Base-by-base conservation (phyloP, 2,329 filamentous ascomycete species). In the Pseudofabraea citricarpa region DNA sequence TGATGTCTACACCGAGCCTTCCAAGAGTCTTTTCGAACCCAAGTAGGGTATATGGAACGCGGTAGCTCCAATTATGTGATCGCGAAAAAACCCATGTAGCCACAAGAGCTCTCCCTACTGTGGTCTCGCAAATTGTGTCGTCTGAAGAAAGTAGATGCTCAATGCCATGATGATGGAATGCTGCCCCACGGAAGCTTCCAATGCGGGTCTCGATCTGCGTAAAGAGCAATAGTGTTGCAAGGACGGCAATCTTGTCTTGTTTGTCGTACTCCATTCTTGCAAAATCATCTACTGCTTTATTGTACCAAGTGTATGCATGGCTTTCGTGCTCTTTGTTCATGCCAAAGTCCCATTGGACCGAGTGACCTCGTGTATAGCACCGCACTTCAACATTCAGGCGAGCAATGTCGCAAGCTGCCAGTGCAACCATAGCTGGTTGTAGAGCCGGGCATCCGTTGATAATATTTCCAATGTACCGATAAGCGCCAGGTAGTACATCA, bases 131-230 rank as follows among this genome's bases (percentile, higher is more conserved):
- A 18, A 18, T 18, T 5, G n/a, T 15, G 18, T 40, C 6, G 16
- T 26, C 5, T n/a, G 37, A 31, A 7, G 37, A 16, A 29, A 40
- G 37, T 18, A 40, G 18, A 29, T 40, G 37, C 16, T 40, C 37
- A 29, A 40, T 40, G 15, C 10, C 37, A 40, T 40, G 37, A 40
- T 40, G 37, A 18, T 40, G 37, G 24, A 40, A 40, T 19, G 37
- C 37, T 16, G 37, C n/a, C 4, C 37, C 37, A 19, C 24, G 37
- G n/a, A 27, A 40, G 2, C 3, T 21, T 27, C 37, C 37, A 29
- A 40, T 40, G 19, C 29, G 24, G 6, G 24, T 27, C 15, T 40
- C 37, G 18, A 29, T 20, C 6, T 27, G 26, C 22, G 19, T 16
- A 29, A 40, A 40, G 22, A 40, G 15, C n/a, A 40, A 10, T 19